Percentiles rank a stretch among this genome's conserved stretches.
Evolutionary conservation across 2,329 filamentous ascomycete genomes (phyloP).

Genomic region (Zymoseptoria crescenta): DNA sequence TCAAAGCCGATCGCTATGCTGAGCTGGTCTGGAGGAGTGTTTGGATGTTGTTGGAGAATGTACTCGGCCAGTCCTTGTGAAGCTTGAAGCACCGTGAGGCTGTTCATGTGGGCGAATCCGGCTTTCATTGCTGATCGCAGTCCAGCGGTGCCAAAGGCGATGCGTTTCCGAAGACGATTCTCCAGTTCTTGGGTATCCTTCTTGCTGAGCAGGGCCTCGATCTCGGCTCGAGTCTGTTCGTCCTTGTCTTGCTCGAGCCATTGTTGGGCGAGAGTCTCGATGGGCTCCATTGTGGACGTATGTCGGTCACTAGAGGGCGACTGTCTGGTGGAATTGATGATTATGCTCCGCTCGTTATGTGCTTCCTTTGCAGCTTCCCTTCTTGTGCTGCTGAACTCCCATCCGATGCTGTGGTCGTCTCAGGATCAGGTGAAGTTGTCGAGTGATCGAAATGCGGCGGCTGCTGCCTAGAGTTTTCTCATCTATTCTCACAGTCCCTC

Average conservation of each 20-base stretch:
- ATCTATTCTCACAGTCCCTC: not conserved
- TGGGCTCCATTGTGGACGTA: conserved; percentile 1
- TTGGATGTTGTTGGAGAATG: conserved; percentile 40
- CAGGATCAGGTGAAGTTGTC: not conserved
- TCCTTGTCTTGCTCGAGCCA: conserved; percentile 55
- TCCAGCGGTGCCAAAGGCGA: conserved; percentile 56
- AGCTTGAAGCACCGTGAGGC: conserved; percentile 40
- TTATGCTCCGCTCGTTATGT: not conserved
- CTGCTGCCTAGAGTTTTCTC: not conserved
- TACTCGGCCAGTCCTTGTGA: conserved; percentile 59
- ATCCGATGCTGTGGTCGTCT: not conserved
- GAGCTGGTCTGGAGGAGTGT: conserved; percentile 14
- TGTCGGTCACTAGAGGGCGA: not conserved
- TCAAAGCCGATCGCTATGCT: conserved; percentile 56
- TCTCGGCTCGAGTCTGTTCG: conserved; percentile 46
- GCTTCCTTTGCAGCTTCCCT: not conserved
- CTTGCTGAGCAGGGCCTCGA: conserved; percentile 42
- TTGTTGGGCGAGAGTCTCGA: conserved; percentile 38
- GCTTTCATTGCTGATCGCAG: conserved; percentile 58
- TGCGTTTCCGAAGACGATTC: conserved; percentile 46
- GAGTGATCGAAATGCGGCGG: not conserved
- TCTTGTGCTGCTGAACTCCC: not conserved
- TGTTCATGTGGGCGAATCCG: conserved; percentile 47
- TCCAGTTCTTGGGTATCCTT: conserved; percentile 44
- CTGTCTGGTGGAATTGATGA: not conserved